Percentiles rank a stretch among this genome's conserved stretches.
phyloP scores from a whole-genome alignment of 495 filamentous ascomycete species.

The Antarctomyces pellizariae region DNA sequence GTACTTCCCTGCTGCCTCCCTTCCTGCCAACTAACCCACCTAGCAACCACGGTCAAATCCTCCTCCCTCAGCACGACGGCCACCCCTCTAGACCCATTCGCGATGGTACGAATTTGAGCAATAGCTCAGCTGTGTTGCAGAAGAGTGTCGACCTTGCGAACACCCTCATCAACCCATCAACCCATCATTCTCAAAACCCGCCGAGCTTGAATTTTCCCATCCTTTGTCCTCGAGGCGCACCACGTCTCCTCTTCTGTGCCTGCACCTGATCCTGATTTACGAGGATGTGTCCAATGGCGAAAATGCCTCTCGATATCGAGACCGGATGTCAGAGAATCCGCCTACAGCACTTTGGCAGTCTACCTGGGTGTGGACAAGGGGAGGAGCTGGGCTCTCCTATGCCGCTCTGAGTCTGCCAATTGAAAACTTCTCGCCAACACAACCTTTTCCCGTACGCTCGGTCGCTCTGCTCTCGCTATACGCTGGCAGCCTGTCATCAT shows the following conservation, averaged over 20 bases:
- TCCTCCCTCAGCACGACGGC: conserved; percentile 4
- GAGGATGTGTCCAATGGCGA: conserved; percentile 5
- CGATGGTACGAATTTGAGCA: conserved; percentile 5
- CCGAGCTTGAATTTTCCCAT: conserved; percentile 4
- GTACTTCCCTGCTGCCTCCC: conserved; percentile 2
- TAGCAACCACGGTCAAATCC: conserved; percentile 1
- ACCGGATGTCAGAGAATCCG: conserved; percentile 3
- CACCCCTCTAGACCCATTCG: conserved; percentile 3
- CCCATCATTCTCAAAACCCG: conserved; percentile 3
- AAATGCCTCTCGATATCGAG: conserved; percentile 5
- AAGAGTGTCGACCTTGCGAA: conserved; percentile 4
- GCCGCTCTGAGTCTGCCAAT: conserved; percentile 2
- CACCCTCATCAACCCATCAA: too few species aligned
- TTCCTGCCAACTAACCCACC: conserved; percentile 1
- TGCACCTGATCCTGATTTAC: conserved; percentile 3
- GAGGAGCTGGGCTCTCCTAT: conserved; percentile 3
- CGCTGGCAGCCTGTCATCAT: neutral
- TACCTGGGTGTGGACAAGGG: conserved; percentile 1
- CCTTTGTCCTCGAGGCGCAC: conserved; percentile 3
- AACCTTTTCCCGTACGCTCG: conserved; percentile 1
- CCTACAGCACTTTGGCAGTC: conserved; percentile 3
- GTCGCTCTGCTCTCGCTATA: too few species aligned
- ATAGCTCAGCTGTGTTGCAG: conserved; percentile 1
- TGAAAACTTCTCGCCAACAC: conserved; percentile 1
- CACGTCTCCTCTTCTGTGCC: conserved; percentile 1